phyloP scores from a whole-genome alignment of 176 grass and related monocot genomes.

The Avena insularis region DNA sequence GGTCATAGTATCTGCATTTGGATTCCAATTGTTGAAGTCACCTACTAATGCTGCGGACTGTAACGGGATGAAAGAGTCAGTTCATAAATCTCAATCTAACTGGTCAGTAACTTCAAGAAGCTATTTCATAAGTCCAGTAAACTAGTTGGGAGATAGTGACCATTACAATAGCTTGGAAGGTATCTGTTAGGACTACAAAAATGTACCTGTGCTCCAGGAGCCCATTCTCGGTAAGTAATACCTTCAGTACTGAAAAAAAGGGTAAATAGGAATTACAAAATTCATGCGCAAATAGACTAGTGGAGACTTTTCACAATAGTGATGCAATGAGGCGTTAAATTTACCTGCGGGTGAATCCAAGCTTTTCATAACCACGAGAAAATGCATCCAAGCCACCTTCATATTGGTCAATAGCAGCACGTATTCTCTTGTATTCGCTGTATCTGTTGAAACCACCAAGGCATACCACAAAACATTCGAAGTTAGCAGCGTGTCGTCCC shows the following conservation, averaged over 20 bases:
- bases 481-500: not conserved
- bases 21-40: conserved; percentile 98
- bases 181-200: conserved; percentile 10
- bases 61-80: conserved; percentile 50
- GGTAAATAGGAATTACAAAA: conserved; percentile 15
- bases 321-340: conserved; percentile 9
- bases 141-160: conserved; percentile 7
- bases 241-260: conserved; percentile 68
- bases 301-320: not conserved
- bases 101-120: conserved; percentile 22
- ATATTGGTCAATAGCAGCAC: conserved; percentile 74
- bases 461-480: conserved; percentile 15
- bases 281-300: not conserved
- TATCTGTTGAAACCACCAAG: conserved; percentile 69
- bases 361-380: conserved; percentile 96
- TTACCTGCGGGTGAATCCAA: conserved; percentile 84
- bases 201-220: conserved; percentile 86
- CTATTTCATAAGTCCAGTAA: conserved; percentile 14
- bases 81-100: conserved; percentile 35
- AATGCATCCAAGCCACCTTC: conserved; percentile 98
- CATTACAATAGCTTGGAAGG: conserved; percentile 17
- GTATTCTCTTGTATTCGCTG: conserved; percentile 81
- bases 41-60: conserved; percentile 91
- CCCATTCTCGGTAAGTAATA: conserved; percentile 96
- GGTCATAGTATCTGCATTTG: conserved; percentile 77